Base-by-base conservation (phyloP, 2,329 filamentous ascomycete species). In the Fusarium staphyleae region DNA sequence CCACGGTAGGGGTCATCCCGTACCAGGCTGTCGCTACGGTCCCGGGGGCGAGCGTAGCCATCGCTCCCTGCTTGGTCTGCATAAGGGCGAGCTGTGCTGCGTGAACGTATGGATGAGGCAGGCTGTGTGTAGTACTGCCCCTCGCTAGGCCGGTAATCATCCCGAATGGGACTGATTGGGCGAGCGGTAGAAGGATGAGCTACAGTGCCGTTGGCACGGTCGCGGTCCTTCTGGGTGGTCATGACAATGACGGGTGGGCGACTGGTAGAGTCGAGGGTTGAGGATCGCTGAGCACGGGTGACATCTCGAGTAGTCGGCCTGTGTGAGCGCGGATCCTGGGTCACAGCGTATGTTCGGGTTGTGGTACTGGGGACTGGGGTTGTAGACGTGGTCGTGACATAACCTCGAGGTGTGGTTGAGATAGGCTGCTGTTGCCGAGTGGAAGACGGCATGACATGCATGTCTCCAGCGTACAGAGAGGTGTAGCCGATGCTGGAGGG, bases 161-260 rank as follows among this genome's bases (percentile, higher is more conserved):
- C 81, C 57, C 79, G 73, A 40, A 75, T 66, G 14, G 84, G 83
- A 64, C 82, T 87, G 41, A 60, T 65, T 26, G 66, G 57, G 42
- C 69, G 70, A 49, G 60, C 60, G 47, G 70, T 72, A 28, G 73
- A 71, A 40, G 73, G 65, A 58, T 78, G 74, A 19, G 76, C 72
- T 37, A 71, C 67, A n/a, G 72, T 68, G 16, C 69, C 69, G 39
- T 80, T 77, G 22, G 75, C 69, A 24, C 72, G 70, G 43, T 73
- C 69, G 19, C 72, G 69, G 41, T 73, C 69, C 48, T 75, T 76
- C 51, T 81, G 76, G 22, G 77, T 79, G 5, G 82, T 83, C 15
- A 82, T 86, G 57, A 86, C 77, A 51, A 85, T 81, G 62, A 85
- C 78, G 47, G 83, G 80, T 10, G 83, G 81, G 33, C 79, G 75